Base-by-base conservation (phyloP, 1,284 basidiomycete species). In the Cerrena zonata region DNA sequence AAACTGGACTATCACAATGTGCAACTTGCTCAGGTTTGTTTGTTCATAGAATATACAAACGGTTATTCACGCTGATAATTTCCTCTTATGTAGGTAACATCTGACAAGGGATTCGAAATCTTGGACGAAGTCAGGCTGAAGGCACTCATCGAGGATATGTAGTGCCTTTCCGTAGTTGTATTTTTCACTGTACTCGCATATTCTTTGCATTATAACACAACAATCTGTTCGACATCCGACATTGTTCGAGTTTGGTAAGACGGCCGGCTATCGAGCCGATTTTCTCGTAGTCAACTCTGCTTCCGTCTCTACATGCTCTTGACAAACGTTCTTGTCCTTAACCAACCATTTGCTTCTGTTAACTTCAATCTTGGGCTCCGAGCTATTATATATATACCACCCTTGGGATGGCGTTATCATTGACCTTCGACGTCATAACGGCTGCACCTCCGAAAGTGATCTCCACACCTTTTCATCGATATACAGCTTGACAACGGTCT, bases 1-100 rank as follows among this genome's bases (percentile, higher is more conserved):
- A 95, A 95, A 70, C 79, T 99, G 38, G 93, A 97, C 70, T 91
- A 96, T 65, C 91, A 96, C 74, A 99, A 99, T 62, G 94, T 99
- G 21, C 95, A 99, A 70, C 77, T 99, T 21, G 94, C 95, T 48
- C 91, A 94, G 78, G 92, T 89, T 50, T 43, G 76, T 69, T 5
- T 15, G 38, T 25, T 48, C 18, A 27, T 23, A 37, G 39, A 40
- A 44, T 43, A 30, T 41, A 27, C 5, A 18, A 10, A 41, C 25
- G 19, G 18, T 24, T 25, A 21, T 46, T 30, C 30, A 40, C n/a
- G n/a, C n/a, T n/a, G n/a, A n/a, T n/a, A n/a, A n/a, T 25, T 44
- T 36, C 39, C 45, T 34, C 39, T 24, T 15, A 42, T 36, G 13
- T 59, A 89, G 86, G 89, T 94, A 18, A 92, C 91, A 51, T 68